These are phyloP conservation scores for Hypoxylon sp. DNA, from an alignment of 2,329 filamentous ascomycete species.

Conservation along the genomic window DNA sequence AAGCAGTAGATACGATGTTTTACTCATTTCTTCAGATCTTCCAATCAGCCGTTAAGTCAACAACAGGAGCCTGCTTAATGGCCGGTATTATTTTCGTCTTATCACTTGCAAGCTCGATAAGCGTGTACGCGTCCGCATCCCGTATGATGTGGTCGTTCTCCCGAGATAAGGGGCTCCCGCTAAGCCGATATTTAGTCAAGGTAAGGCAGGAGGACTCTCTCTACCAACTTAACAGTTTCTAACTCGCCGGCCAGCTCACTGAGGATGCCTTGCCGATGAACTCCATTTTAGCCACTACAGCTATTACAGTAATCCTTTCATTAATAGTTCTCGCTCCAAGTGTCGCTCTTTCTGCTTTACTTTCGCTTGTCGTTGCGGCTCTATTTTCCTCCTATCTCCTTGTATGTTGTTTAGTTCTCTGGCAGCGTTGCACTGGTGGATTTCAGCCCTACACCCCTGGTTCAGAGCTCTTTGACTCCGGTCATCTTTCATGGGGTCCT, in stretches of 20 bases:
- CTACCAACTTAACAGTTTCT: not conserved
- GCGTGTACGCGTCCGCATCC: constrained; percentile 45
- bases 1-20: constrained; percentile 41
- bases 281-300: constrained; percentile 44
- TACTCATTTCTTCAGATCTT: constrained; percentile 53
- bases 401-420: constrained; percentile 58
- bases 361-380: constrained; percentile 61
- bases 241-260: constrained; percentile 33
- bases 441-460: constrained; percentile 44
- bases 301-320: constrained; percentile 47
- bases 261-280: constrained; percentile 43
- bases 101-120: constrained; percentile 43
- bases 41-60: constrained; percentile 42
- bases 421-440: constrained; percentile 56
- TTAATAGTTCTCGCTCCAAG: constrained; percentile 50
- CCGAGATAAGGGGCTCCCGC: constrained; percentile 43
- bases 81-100: constrained; percentile 48
- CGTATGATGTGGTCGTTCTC: constrained; percentile 52
- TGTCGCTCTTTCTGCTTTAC: constrained; percentile 60
- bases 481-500: constrained; percentile 63
- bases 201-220: constrained; percentile 18
- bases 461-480: constrained; percentile 11
- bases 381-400: constrained; percentile 63
- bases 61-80: constrained; percentile 45
- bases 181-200: constrained; percentile 38